Evolutionary conservation across 345 rosid species (phyloP), one percentile per base, ranked within the genome.

Genomic region (Physaria fendleri): DNA sequence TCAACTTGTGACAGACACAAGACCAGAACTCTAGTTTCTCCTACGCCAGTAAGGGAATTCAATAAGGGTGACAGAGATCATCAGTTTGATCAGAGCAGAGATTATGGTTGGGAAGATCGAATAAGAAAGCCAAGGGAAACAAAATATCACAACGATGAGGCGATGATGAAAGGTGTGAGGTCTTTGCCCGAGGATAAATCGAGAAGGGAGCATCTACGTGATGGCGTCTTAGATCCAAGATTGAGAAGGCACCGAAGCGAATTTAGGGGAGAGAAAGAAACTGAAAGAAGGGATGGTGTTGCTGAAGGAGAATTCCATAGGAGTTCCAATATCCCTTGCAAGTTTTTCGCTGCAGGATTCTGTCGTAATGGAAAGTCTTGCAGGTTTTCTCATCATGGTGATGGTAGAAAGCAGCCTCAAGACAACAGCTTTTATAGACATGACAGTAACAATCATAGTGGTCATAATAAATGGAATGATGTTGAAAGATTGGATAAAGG

Each of bases 321-420:
- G 73, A 73, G 76, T 41, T 57, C 54, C 1, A 79, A 75, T 42
- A 61, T 82, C 57, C 87, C 88, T 13, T 90, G 97, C 83, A 90
- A 76, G 71, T 87, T 73, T 72, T 87, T 80, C 64, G 87, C 94
- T 55, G 80, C 79, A 3, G 99, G 99, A 38, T 76, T 72, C 60
- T 93, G 99, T 77, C 87, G 90, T 61, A 85, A 82, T 67, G 95
- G 94, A 11, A 78, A 76, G 21, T 56, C 71, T 68, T 93, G 99
- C 74, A 79, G 91, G 76, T 93, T 84, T 72, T 78, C 83, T 62
- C 99, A 93, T 74, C 65, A 75, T 50, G 68, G 44, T 59, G 77
- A 64, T 67, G 66, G 65, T n/a, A 71, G 47, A 55, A 64, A 82
- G 72, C 72, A 73, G 71, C 63, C 73, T 43, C 77, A 56, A 41